phyloP scores from a whole-genome alignment of 306 rosid genomes.

The Clitoria ternatea region DNA sequence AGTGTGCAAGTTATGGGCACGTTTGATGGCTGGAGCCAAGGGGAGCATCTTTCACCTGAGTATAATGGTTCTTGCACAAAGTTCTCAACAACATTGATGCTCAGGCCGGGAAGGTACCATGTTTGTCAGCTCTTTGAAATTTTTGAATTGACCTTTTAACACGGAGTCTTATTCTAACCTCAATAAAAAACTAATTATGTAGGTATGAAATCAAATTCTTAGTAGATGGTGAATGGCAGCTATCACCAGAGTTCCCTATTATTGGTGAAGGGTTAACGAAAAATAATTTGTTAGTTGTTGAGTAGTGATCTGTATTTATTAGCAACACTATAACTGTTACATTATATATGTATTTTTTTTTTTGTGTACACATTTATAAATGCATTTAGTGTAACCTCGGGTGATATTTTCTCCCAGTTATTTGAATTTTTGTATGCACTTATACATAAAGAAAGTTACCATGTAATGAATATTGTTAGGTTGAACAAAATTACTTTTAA shows the following conservation, averaged over 20 bases:
- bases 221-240: slow-evolving; percentile 89
- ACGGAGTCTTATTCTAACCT: neutral
- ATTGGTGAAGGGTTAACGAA: slow-evolving; percentile 70
- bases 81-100: slow-evolving; percentile 76
- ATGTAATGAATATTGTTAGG: too few relatives aligned
- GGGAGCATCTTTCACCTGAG: slow-evolving; percentile 84
- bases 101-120: slow-evolving; percentile 80
- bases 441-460: too few relatives aligned
- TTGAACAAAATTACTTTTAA: too few relatives aligned
- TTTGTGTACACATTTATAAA: too few relatives aligned
- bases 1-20: slow-evolving; percentile 93
- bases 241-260: slow-evolving; percentile 71
- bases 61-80: slow-evolving; percentile 67
- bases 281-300: slow-evolving; percentile 74
- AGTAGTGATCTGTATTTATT: slow-evolving; percentile 26
- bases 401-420: too few relatives aligned
- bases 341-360: too few relatives aligned
- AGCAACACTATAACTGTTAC: too few relatives aligned
- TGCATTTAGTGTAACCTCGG: too few relatives aligned
- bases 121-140: neutral
- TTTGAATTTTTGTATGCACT: too few relatives aligned
- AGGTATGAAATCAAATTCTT: slow-evolving; percentile 95
- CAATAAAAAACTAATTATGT: slow-evolving; percentile 6
- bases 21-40: slow-evolving; percentile 97
- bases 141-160: slow-evolving; percentile 2